These are phyloP conservation scores for Sporothrix pseudoabietina DNA, from an alignment of 2,329 filamentous ascomycete genomes.

Conservation along the genomic window DNA sequence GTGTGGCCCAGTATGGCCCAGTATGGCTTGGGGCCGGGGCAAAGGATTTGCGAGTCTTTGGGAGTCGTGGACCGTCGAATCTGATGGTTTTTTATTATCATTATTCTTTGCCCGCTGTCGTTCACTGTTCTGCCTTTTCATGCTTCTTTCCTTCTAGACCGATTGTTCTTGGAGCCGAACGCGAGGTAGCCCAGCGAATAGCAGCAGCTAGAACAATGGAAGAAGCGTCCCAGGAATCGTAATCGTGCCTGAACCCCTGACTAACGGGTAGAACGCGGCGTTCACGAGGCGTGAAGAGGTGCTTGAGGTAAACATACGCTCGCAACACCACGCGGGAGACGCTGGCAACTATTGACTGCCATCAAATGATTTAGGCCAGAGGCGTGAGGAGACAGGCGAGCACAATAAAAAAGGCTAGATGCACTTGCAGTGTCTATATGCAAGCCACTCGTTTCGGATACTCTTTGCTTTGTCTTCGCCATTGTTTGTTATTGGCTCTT, in stretches of 20 bases:
- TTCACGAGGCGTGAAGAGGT: background rate
- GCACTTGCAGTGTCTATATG: background rate
- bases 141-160: background rate
- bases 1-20: background rate
- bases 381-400: background rate
- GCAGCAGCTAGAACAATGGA: background rate
- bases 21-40: background rate
- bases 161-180: background rate
- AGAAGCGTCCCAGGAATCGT: background rate
- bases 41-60: background rate
- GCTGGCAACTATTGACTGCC: background rate
- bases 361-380: background rate
- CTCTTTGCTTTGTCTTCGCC: background rate
- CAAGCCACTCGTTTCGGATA: background rate
- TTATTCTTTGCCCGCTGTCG: background rate
- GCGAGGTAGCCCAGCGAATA: background rate
- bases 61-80: background rate
- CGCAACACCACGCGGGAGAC: background rate
- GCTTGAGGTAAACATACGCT: background rate
- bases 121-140: background rate
- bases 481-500: background rate
- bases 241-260: background rate
- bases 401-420: background rate
- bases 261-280: background rate
- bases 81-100: background rate